Evolutionary conservation across 2,329 filamentous ascomycete species (phyloP).

Genomic region (Gliomastix tumulicola): DNA sequence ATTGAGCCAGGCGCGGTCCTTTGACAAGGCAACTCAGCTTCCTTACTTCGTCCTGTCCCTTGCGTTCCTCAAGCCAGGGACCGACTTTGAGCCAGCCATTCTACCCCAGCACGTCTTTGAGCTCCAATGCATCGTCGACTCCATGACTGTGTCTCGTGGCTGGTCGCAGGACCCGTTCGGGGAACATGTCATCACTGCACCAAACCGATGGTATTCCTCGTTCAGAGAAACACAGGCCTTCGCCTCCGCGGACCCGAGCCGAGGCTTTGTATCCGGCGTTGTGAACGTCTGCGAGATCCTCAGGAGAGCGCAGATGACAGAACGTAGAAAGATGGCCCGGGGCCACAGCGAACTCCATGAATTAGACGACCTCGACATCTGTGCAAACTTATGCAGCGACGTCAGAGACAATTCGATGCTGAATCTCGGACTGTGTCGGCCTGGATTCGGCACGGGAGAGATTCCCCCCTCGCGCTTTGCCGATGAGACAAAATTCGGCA

Average conservation of each 20-base stretch:
- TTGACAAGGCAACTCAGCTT: no score
- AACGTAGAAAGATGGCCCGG: not conserved
- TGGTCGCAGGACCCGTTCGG: constrained; percentile 25
- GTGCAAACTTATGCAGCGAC: no score
- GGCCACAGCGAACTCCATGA: not conserved
- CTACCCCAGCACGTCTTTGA: constrained; percentile 40
- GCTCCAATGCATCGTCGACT: constrained; percentile 42
- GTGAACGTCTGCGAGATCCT: not conserved
- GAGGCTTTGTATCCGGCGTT: constrained; percentile 16
- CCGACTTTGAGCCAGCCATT: constrained; percentile 28
- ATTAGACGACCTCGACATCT: not conserved
- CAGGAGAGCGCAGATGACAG: not conserved
- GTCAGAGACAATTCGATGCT: no score
- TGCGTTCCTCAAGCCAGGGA: constrained; percentile 33
- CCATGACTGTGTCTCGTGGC: constrained; percentile 32
- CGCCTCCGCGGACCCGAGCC: no score
- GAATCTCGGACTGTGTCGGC: not conserved
- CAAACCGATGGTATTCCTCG: no score
- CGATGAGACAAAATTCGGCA: constrained; percentile 28
- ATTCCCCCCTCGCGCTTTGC: constrained; percentile 31
- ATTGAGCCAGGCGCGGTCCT: constrained; percentile 34
- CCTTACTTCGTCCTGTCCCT: constrained; percentile 30
- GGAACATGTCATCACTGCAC: constrained; percentile 25
- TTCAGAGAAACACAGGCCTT: no score
- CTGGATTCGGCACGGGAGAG: no score